Base-by-base conservation (phyloP, 805 yeast species). In the Ogataea siamensis region DNA sequence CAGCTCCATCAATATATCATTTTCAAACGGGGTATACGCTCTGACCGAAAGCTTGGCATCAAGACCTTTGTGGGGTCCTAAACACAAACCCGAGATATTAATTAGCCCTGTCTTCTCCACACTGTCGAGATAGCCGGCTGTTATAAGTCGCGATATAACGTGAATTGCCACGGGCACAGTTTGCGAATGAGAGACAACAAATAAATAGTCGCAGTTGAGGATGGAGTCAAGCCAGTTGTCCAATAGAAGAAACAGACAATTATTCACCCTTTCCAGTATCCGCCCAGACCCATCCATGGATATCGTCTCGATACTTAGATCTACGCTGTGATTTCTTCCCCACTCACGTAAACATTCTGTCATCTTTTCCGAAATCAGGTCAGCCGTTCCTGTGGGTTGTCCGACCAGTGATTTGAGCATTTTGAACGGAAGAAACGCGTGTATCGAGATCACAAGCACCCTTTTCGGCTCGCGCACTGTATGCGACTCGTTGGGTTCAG, bases 241-340 rank as follows among this genome's bases (percentile, higher is more conserved):
- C 47, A 91, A 66, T 47, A 91, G 65, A 25, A 87, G 74, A 25
- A 76, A 74, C 39, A 81, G 75, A 44, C 87, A 81, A 47, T 76
- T 80, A 28, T 78, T 80, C 2, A 87, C 95, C 21, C 98, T 70
- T 51, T 87, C 88, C 47, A 83, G 73, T 2, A 93, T 80, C 53
- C 79, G 83, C 1, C 98, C 99, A 54, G 89, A 96, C 35, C 87
- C 91, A 53, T 91, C 99, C 26, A 91, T 66, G 0, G 96, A 94
- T 32, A 93, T 83, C 42, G 86, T 83, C 50, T 87, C 91, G 16
- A 91, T 75, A 10, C 73, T 71, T 12, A 80, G 45, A 0, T 64
- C 60, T 25, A 63, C 47, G 13, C 67, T 58, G 32, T 61, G 55
- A 3, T 50, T 45, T 21, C 66, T 48, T 35, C 77, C 83, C 80